A percentile compares a stretch with the other conserved stretches of the same genome.
These are phyloP conservation scores for Mytilinidion resinicola DNA, from an alignment of 495 filamentous ascomycete species.

Conservation along the genomic window DNA sequence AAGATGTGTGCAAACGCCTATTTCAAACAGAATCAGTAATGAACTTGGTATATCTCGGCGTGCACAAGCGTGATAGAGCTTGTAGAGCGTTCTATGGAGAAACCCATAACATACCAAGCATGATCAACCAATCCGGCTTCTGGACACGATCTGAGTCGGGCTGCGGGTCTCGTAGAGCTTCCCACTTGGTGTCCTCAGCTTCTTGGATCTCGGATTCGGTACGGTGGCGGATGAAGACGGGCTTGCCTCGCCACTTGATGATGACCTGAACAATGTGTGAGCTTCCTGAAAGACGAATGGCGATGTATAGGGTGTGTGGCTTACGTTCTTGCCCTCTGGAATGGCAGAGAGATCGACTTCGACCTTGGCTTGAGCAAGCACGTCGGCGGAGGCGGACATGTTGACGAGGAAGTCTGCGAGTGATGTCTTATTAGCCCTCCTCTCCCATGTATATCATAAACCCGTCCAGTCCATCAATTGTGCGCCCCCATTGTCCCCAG, in stretches of 20 bases:
- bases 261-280: slow-evolving; percentile 60
- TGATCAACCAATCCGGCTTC: slow-evolving; percentile 98
- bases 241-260: slow-evolving; percentile 99
- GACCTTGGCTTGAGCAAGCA: slow-evolving; percentile 98
- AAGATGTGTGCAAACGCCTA: slow-evolving; percentile 96
- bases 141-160: slow-evolving; percentile 86
- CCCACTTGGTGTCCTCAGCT: slow-evolving; percentile 52
- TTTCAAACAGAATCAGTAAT: not conserved
- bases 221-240: slow-evolving; percentile 99
- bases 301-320: slow-evolving; percentile 23
- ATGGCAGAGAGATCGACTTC: slow-evolving; percentile 89
- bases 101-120: slow-evolving; percentile 65
- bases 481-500: not conserved
- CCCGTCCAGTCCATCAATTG: slow-evolving; percentile 8
- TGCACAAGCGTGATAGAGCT: no score
- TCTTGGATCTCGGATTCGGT: slow-evolving; percentile 63
- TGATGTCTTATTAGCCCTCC: slow-evolving; percentile 16
- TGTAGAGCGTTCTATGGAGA: no score
- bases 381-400: slow-evolving; percentile 99
- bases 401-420: slow-evolving; percentile 91
- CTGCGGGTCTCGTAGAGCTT: slow-evolving; percentile 82
- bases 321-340: slow-evolving; percentile 98
- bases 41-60: no score
- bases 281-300: slow-evolving; percentile 2
- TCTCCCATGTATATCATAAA: not conserved